Evolutionary conservation across 257 asterid species (phyloP).

Genomic region (Gentiana macrophylla): DNA sequence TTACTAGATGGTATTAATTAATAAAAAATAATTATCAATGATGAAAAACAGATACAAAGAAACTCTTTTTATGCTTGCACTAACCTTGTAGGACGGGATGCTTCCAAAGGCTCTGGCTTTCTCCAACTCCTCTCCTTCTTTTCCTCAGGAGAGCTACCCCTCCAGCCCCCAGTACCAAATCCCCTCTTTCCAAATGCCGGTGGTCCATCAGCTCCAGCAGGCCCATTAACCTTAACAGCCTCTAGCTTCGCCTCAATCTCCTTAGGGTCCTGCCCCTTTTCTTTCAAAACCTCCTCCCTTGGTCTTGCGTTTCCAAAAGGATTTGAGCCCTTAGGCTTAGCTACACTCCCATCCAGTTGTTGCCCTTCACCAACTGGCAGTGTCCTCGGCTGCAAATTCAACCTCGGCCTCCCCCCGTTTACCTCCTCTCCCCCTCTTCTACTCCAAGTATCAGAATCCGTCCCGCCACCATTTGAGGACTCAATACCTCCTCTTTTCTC

Average conservation of each 20-base stretch:
- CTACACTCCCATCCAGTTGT: constrained; percentile 11
- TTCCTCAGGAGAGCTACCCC: constrained; percentile 34
- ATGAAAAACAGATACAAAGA: neutral
- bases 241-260: constrained; percentile 77
- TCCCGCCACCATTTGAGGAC: constrained; percentile 13
- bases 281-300: constrained; percentile 95
- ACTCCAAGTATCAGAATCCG: constrained; percentile 61
- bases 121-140: constrained; percentile 68
- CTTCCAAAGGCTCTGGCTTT: constrained; percentile 42
- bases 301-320: constrained; percentile 97
- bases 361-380: constrained; percentile 27
- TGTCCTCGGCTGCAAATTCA: constrained; percentile 40
- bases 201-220: constrained; percentile 19
- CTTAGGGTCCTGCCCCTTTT: constrained; percentile 88
- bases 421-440: constrained; percentile 43
- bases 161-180: constrained; percentile 58
- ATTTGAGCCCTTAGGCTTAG: constrained; percentile 55
- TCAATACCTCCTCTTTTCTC: constrained; percentile 58
- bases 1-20: neutral
- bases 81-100: constrained; percentile 51
- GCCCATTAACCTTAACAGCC: constrained; percentile 46
- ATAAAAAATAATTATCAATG: too few relatives aligned
- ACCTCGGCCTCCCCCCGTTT: constrained; percentile 38
- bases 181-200: constrained; percentile 25
- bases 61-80: constrained; percentile 1